Evolutionary conservation across 176 grass and related monocot species (phyloP).

Genomic region (Eragrostis nindensis): DNA sequence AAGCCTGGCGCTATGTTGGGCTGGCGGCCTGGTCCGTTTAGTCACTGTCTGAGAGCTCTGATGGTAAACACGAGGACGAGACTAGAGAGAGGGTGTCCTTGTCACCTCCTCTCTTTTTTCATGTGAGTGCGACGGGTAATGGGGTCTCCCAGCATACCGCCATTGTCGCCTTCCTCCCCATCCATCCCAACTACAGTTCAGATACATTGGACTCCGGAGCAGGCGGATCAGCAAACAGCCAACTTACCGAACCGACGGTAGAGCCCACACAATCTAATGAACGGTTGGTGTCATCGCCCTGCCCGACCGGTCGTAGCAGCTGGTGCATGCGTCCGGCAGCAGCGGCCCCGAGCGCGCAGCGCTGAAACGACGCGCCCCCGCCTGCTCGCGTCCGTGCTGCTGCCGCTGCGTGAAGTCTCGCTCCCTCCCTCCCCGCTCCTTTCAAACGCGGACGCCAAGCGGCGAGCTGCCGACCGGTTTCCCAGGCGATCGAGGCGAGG

Average conservation of each 20-base stretch:
- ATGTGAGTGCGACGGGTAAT: neutral
- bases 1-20: neutral
- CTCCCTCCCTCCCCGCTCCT: neutral
- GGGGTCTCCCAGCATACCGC: neutral
- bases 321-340: neutral
- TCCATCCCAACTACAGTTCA: neutral
- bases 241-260: neutral
- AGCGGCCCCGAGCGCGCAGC: conserved; percentile 3
- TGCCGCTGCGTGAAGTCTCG: neutral
- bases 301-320: conserved; percentile 30
- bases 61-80: neutral
- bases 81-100: no score
- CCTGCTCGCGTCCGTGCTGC: conserved; percentile 6
- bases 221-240: neutral
- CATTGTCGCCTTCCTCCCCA: neutral
- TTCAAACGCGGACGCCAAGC: conserved; percentile 24
- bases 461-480: neutral
- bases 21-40: neutral
- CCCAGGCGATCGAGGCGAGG: neutral
- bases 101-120: neutral
- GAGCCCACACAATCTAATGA: no score
- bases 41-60: neutral
- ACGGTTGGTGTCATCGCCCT: conserved; percentile 18
- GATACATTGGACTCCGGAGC: neutral
- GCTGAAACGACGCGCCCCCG: conserved; percentile 13